Base-by-base conservation (phyloP, 208 protist species). In the Tritrichomonas musculus region DNA sequence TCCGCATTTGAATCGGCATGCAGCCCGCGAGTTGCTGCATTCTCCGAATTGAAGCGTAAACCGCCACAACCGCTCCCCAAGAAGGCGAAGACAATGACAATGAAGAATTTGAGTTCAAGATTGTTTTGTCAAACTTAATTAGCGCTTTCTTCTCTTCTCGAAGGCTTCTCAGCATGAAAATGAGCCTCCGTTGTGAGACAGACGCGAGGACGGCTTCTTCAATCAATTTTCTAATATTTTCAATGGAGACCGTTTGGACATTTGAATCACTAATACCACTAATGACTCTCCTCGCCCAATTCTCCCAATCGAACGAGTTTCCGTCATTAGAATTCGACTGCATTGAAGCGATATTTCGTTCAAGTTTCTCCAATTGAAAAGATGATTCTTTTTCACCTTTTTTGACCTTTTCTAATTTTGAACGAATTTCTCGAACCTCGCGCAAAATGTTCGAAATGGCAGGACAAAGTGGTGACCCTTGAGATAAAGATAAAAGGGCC, bases 171-270 rank as follows among this genome's bases (percentile, higher is more conserved):
- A 57, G 11, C 41, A 41, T 88, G 22, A 53, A 53, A 8, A 88
- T 47, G 9, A 88, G n/a, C 5, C 27, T 57, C 39, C 47, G 53
- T n/a, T 88, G 77, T 41, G 77, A 53, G 57, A 88, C 77, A 53
- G 77, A 44, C 33, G 77, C 41, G 0, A 88, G 30, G 57, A 88
- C n/a, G 33, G 77, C 41, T 88, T 88, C 77, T 88, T 88, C 77
- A 20, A 88, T 25, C 20, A 27, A 57, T 39, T 57, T 39, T 60
- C 77, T 27, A 20, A 88, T 20, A 27, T 53, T n/a, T 20, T 88
- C 77, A 39, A 47, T 39, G 33, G 41, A 53, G 39, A 39, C 53
- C 2, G 41, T 27, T 13, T 20, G 33, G 4, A 17, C 53, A 53
- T 44, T 14, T n/a, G 41, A 44, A 27, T 88, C 77, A 57, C n/a